Evolutionary conservation across 192 early-diverging fungal genomes (phyloP).

Genomic region (Backusella australiensis): DNA sequence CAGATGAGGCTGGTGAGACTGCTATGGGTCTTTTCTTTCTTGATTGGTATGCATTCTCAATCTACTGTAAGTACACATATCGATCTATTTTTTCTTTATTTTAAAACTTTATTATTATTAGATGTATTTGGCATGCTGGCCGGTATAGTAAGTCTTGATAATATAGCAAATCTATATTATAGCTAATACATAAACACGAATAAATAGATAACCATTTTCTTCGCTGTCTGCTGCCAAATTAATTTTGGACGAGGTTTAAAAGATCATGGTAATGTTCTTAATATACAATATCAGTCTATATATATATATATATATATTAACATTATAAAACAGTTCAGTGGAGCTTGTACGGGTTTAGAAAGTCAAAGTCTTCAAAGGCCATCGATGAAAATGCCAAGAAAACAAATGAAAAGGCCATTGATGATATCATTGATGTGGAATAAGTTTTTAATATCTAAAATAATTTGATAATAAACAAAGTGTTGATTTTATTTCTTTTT

Average conservation of each 20-base stretch:
- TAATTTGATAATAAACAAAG: not conserved
- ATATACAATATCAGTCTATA: not conserved
- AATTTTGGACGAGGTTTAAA: not conserved
- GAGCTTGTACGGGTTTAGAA: not conserved
- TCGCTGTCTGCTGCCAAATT: not conserved
- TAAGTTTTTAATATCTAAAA: not conserved
- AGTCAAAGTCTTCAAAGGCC: not conserved
- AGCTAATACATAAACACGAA: not conserved
- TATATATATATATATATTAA: not conserved
- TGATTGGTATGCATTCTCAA: not conserved
- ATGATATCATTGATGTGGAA: not conserved
- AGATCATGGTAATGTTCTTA: not conserved
- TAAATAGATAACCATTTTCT: not conserved
- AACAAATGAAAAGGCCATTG: not conserved
- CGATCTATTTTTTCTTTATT: not conserved
- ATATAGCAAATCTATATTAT: not conserved
- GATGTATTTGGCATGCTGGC: not conserved
- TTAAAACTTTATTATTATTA: not conserved
- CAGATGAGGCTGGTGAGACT: not conserved
- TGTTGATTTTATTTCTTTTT: constrained; percentile 9
- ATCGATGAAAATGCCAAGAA: not conserved
- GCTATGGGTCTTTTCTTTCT: not conserved
- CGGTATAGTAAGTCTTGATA: not conserved
- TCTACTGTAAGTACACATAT: not conserved
- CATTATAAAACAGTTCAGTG: not conserved